These are phyloP conservation scores for Yamadazyma sp. DNA, from an alignment of 805 yeast species.

Conservation along the genomic window DNA sequence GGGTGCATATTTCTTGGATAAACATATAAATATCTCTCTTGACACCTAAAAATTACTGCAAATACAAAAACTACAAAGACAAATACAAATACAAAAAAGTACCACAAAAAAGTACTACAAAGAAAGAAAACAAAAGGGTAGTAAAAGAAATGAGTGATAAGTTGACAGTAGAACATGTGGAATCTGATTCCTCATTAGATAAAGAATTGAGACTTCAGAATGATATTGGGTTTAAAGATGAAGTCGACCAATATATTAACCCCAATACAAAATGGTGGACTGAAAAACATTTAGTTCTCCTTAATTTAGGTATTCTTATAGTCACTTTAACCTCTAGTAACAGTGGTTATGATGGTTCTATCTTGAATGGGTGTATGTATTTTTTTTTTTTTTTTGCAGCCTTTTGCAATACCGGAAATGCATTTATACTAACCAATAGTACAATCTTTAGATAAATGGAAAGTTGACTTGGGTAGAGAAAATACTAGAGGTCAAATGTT, in stretches of 20 bases:
- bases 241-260: neutral
- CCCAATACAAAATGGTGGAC: constrained; percentile 2
- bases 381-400: neutral
- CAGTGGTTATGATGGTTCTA: constrained; percentile 41
- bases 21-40: no score
- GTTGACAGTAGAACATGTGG: no score
- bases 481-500: constrained; percentile 31
- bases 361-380: constrained; percentile 35
- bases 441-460: constrained; percentile 44
- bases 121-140: no score
- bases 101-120: no score
- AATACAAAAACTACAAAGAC: no score
- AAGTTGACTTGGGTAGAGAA: constrained; percentile 35
- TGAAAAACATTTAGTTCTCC: neutral
- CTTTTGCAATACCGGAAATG: no score
- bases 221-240: neutral
- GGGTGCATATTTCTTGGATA: no score
- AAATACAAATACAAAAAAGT: no score
- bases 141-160: no score
- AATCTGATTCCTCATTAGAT: neutral
- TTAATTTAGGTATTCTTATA: constrained; percentile 23
- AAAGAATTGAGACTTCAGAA: neutral
- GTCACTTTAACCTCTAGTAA: constrained; percentile 44
- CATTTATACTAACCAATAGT: no score
- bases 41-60: no score